Percentiles rank a stretch among this genome's conserved stretches.
These are phyloP conservation scores for Amphibolis antarctica DNA, from an alignment of 106 monocot genomes.

Conservation along the genomic window DNA sequence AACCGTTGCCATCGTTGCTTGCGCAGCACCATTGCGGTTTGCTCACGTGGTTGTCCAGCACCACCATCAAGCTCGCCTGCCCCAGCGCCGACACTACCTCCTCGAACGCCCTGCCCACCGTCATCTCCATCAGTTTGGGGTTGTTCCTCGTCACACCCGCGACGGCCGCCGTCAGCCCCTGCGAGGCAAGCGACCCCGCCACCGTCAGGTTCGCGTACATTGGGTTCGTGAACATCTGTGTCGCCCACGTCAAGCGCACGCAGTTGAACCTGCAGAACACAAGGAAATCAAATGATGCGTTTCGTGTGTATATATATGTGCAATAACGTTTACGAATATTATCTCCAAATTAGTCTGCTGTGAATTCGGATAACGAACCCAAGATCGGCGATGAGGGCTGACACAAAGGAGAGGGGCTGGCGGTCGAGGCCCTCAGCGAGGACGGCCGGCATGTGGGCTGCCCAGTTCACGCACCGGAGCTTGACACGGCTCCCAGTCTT, in stretches of 20 bases:
- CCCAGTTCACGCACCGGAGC: slow-evolving; percentile 58
- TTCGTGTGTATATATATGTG: too few relatives aligned
- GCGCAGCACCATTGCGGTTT: slow-evolving; percentile 43
- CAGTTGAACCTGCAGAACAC: slow-evolving; percentile 21
- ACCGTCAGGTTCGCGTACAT: slow-evolving; percentile 25
- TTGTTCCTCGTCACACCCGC: slow-evolving; percentile 23
- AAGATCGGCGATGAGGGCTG: slow-evolving; percentile 7
- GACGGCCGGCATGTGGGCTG: slow-evolving; percentile 37
- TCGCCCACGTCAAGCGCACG: slow-evolving; percentile 45
- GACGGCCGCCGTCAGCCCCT: slow-evolving; percentile 8
- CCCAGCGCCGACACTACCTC: slow-evolving; percentile 29
- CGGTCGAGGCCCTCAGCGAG: slow-evolving; percentile 38
- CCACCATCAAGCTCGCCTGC: slow-evolving; percentile 34
- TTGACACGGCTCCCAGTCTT: slow-evolving; percentile 26
- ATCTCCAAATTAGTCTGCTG: too few relatives aligned
- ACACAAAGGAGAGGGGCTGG: slow-evolving; percentile 19
- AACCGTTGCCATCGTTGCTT: slow-evolving; percentile 35
- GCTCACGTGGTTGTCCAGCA: slow-evolving; percentile 46
- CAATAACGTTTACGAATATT: too few relatives aligned
- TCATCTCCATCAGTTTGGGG: slow-evolving; percentile 3
- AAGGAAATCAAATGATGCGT: neutral
- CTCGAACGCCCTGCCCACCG: slow-evolving; percentile 32
- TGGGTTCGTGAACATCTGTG: slow-evolving; percentile 21
- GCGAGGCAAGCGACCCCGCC: slow-evolving; percentile 13
- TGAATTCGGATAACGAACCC: too few relatives aligned